A percentile compares a stretch with the other conserved stretches of the same genome.
These are phyloP conservation scores for Trichophyton simii DNA, from an alignment of 2,329 filamentous ascomycete genomes.

Conservation along the genomic window DNA sequence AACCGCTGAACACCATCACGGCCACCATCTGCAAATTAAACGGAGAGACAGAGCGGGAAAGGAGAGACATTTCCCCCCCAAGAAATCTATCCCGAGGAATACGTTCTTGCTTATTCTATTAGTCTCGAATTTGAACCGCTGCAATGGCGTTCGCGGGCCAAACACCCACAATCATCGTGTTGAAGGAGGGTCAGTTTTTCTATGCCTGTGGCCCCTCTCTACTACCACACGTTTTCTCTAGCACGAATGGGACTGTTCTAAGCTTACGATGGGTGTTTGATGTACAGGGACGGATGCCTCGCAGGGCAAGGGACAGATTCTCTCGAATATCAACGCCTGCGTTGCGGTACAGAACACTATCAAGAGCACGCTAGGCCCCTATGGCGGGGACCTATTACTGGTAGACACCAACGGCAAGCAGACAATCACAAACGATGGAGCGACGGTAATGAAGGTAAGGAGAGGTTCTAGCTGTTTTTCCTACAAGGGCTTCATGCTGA, in stretches of 20 bases:
- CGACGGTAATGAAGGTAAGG: constrained; percentile 92
- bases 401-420: constrained; percentile 91
- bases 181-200: constrained; percentile 72
- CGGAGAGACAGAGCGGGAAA: too few species aligned
- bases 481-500: too few species aligned
- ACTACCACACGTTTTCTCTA: not conserved
- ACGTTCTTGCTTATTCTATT: not conserved
- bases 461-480: not conserved
- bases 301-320: constrained; percentile 88
- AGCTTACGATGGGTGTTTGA: constrained; percentile 12
- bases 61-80: too few species aligned
- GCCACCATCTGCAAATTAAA: too few species aligned
- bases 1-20: not conserved
- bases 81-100: not conserved
- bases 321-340: constrained; percentile 98
- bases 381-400: constrained; percentile 90
- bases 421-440: constrained; percentile 98
- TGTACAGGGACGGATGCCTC: constrained; percentile 81
- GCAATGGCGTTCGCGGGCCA: constrained; percentile 93
- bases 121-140: constrained; percentile 14
- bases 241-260: constrained; percentile 9
- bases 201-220: not conserved
- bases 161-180: constrained; percentile 93
- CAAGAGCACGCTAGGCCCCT: constrained; percentile 89
- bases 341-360: constrained; percentile 90